Percentiles rank a stretch among this genome's conserved stretches.
phyloP scores from a whole-genome alignment of 139 green algal genomes.

The Chloropicon primus region DNA sequence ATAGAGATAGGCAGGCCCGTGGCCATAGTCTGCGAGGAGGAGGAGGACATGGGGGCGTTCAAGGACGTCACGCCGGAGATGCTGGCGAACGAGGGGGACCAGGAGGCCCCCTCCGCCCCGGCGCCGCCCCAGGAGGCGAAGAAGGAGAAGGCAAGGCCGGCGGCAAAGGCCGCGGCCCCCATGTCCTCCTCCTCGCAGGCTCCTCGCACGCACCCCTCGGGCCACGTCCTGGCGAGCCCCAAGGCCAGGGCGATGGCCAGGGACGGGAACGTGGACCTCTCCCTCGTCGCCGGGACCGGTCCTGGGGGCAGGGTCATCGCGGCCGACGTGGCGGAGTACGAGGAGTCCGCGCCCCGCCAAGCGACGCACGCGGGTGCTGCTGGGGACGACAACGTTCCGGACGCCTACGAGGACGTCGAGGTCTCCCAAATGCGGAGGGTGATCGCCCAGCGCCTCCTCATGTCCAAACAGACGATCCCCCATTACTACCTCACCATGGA shows the following conservation, averaged over 20 bases:
- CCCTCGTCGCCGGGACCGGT: slow-evolving; percentile 36
- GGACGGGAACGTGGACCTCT: slow-evolving; percentile 49
- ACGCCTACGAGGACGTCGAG: slow-evolving; percentile 44
- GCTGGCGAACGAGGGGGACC: not conserved
- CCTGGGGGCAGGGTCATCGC: slow-evolving; percentile 63
- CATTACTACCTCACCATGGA: slow-evolving; percentile 94
- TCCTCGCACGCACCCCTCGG: slow-evolving; percentile 32
- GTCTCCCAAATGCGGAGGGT: slow-evolving; percentile 74
- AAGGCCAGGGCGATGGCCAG: slow-evolving; percentile 60
- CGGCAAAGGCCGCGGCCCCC: not conserved
- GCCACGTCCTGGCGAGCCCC: slow-evolving; percentile 57
- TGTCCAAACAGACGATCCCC: slow-evolving; percentile 75
- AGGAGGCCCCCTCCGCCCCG: not conserved
- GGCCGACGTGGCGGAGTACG: slow-evolving; percentile 47
- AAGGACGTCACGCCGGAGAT: slow-evolving; percentile 14
- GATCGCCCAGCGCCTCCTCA: slow-evolving; percentile 71
- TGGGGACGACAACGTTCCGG: not conserved
- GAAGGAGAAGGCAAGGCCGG: not conserved
- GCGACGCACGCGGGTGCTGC: slow-evolving; percentile 13
- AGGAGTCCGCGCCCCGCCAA: not conserved
- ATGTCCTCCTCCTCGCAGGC: too few species aligned
- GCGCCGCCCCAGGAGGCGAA: slow-evolving; percentile 10
- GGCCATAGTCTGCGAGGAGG: slow-evolving; percentile 74
- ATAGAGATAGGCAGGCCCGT: slow-evolving; percentile 57
- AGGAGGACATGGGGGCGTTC: slow-evolving; percentile 28